phyloP scores from a whole-genome alignment of 2,329 filamentous ascomycete species.

The Neurospora crassa region DNA sequence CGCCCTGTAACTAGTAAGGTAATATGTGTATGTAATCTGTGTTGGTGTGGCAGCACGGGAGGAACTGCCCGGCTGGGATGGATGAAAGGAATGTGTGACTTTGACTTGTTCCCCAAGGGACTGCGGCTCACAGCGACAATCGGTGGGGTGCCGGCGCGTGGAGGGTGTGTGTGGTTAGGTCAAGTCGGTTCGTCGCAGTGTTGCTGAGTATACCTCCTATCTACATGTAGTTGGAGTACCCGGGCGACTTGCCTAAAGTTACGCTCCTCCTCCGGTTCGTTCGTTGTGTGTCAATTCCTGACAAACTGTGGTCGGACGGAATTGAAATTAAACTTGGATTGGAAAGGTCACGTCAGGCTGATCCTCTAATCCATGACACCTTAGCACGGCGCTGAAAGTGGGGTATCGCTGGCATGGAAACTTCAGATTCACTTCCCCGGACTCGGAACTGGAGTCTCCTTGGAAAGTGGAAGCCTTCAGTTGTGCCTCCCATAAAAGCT shows the following conservation, averaged over 20 bases:
- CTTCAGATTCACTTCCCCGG: background rate
- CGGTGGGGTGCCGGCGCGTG: background rate
- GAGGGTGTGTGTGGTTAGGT: background rate
- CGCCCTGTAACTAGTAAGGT: background rate
- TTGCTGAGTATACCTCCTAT: background rate
- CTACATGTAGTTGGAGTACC: background rate
- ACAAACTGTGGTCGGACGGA: background rate
- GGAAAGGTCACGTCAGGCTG: background rate
- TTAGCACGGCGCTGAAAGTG: background rate
- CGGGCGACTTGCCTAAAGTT: background rate
- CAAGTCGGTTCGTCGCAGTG: background rate
- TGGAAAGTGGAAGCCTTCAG: background rate
- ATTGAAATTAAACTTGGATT: background rate
- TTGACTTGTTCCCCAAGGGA: background rate
- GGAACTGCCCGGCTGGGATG: background rate
- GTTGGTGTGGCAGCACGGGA: background rate
- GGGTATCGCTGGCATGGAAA: background rate
- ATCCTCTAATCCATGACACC: background rate
- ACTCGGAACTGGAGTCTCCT: background rate
- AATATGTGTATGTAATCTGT: background rate
- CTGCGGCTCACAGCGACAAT: background rate
- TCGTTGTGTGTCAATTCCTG: background rate
- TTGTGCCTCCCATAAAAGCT: background rate
- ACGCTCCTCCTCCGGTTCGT: background rate
- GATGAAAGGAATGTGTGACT: background rate